Percentiles rank a stretch among this genome's conserved stretches.
phyloP scores from a whole-genome alignment of 768 basidiomycete species.

The Phylloporus sp. region DNA sequence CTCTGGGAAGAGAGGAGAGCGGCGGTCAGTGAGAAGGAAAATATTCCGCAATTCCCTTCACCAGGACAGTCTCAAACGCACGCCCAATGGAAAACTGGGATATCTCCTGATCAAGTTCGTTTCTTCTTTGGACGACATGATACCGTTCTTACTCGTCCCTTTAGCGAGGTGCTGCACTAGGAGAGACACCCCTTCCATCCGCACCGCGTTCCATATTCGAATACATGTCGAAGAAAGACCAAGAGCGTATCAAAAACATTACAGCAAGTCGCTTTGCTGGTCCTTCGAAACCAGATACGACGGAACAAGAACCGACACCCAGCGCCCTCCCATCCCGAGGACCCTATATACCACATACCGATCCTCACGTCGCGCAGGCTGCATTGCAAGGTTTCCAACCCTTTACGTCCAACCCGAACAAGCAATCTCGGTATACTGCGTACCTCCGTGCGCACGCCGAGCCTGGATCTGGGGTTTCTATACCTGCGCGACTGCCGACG shows the following conservation, averaged over 20 bases:
- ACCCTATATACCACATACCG: constrained; percentile 52
- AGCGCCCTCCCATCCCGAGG: constrained; percentile 21
- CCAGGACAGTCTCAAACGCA: constrained; percentile 32
- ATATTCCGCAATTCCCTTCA: constrained; percentile 22
- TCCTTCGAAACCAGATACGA: constrained; percentile 27
- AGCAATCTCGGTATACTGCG: constrained; percentile 80
- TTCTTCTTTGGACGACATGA: neutral
- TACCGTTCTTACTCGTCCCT: constrained; percentile 4
- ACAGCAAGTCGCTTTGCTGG: constrained; percentile 28
- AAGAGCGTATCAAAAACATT: constrained; percentile 73
- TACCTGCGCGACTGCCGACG: constrained; percentile 48
- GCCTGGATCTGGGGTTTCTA: constrained; percentile 37
- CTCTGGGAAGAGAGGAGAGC: constrained; percentile 58
- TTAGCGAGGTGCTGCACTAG: constrained; percentile 78
- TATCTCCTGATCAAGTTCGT: constrained; percentile 71
- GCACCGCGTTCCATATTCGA: constrained; percentile 86
- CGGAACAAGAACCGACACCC: constrained; percentile 16
- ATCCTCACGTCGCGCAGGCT: constrained; percentile 77
- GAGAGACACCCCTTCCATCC: constrained; percentile 69
- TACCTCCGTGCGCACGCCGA: constrained; percentile 74
- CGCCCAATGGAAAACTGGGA: constrained; percentile 51
- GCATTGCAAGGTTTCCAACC: constrained; percentile 90
- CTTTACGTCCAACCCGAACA: constrained; percentile 66
- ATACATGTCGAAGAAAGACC: constrained; percentile 87
- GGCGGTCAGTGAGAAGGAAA: constrained; percentile 41